Conservation (phyloP, 2,329 filamentous ascomycete species). For the Escovopsis sp. region DNA sequence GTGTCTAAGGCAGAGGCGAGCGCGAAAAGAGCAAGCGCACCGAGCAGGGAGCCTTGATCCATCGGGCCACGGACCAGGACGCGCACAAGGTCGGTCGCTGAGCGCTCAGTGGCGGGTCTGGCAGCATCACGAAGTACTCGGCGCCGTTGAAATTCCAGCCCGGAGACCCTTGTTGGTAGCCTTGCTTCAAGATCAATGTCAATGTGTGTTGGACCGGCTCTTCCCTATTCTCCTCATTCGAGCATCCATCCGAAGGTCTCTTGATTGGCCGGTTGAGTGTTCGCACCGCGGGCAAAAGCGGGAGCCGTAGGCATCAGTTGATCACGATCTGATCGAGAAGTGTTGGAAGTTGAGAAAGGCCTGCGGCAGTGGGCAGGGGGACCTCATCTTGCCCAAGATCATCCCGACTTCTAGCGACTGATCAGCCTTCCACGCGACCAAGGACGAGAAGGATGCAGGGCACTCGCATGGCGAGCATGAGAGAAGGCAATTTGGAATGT, state of each 20-base stretch:
- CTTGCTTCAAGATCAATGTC: not conserved
- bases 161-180: too few species aligned
- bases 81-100: not conserved
- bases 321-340: not conserved
- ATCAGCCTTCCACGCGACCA: too few species aligned
- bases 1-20: too few species aligned
- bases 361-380: not conserved
- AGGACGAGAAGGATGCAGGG: too few species aligned
- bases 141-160: too few species aligned
- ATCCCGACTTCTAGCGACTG: too few species aligned
- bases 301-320: constrained; percentile 1
- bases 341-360: not conserved
- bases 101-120: too few species aligned
- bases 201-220: not conserved
- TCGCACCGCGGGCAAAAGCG: not conserved
- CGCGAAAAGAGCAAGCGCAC: too few species aligned
- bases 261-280: not conserved
- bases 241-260: not conserved
- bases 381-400: not conserved
- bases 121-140: too few species aligned
- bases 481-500: too few species aligned
- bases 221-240: too few species aligned
- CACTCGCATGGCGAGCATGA: too few species aligned
- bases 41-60: not conserved
- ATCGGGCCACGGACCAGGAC: not conserved